Base-by-base conservation (phyloP, 2,329 filamentous ascomycete species). In the Chaetomiaceae sp. region DNA sequence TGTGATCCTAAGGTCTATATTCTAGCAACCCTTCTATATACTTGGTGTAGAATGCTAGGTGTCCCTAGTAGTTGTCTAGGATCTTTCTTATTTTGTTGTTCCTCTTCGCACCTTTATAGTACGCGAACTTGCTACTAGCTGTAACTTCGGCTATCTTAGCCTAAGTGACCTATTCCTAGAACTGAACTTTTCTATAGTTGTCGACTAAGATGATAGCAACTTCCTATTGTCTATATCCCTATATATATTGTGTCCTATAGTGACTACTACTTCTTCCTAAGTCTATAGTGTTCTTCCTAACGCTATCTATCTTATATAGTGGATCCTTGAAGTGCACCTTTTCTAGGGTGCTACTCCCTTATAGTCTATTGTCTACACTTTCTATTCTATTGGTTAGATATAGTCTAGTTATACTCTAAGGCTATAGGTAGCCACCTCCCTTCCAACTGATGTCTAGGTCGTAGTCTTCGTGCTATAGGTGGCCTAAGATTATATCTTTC, bases 361-460 rank as follows among this genome's bases (percentile, higher is more conserved):
- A 21, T 19, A 6, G 4, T 23, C 23, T 16, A 3, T 41, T 10
- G 2, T n/a, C 2, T 31, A 4, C 33, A 20, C 38, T 13, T 16
- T 7, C 30, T 17, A 40, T 46, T n/a, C 1, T 5, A 25, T 39
- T 39, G 19, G 33, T 52, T 20, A 17, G 33, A 35, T 48, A 17
- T 27, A 14, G 23, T 13, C 14, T 3, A 1, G 3, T 9, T 27
- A 10, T 27, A n/a, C 13, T 5, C 17, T 34, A 12, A 5, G 42
- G 42, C 27, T 17, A 17, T 25, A 52, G 31, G 33, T 52, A 17
- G 39, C 48, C 19, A 51, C 48, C 48, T 39, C 42, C 42, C 48
- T 46, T 46, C 42, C 25, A 51, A 27, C 30, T 25, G n/a, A 53
- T 48, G 27, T 53, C 33, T 23, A 19, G 44, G 25, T 53, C n/a